Evolutionary conservation across 768 basidiomycete species (phyloP), one percentile per base, ranked within the genome.

Genomic region (Mycena floridula): DNA sequence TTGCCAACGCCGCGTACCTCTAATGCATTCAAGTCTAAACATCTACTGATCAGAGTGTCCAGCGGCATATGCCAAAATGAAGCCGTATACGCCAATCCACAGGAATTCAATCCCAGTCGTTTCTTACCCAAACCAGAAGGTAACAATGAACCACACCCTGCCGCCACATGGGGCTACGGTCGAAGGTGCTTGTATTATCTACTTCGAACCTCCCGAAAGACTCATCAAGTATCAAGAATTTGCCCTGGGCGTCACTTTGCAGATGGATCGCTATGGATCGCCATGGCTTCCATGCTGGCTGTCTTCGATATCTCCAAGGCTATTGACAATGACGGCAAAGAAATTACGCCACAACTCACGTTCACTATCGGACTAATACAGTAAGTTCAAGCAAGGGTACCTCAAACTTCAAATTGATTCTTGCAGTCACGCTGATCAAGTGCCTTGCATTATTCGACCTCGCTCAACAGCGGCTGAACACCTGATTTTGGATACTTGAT

Each of bases 61-160:
- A 72, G 66, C 69, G 66, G 57, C 7, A 59, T 77, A 48, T 52
- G 59, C 7, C 65, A 66, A 26, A 64, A 74, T 36, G 57, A 59
- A 36, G 49, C 54, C 16, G 54, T 61, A 4, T 77, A 70, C 43
- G 48, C 59, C 2, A 51, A 72, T 32, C 71, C 76, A 4, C 52
- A 63, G 5, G 50, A 52, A 9, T 77, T 73, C 51, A 49, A 53
- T 1, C 76, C 73, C 9, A 64, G 66, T 16, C 60, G 73, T 11
- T 76, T 65, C 37, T 50, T 72, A 12, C 44, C 65, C 55, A 40
- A 43, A 21, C 42, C 50, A 40, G 44, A 49, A 42, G 26, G 30
- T 24, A 28, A 27, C 27, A 7, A 30, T 24, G 42, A 36, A 21
- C 16, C 25, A 15, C 13, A 30, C 15, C 13, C 26, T 42, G 50